Conservation (phyloP, 345 rosid species). For the Camelina sativa region DNA sequence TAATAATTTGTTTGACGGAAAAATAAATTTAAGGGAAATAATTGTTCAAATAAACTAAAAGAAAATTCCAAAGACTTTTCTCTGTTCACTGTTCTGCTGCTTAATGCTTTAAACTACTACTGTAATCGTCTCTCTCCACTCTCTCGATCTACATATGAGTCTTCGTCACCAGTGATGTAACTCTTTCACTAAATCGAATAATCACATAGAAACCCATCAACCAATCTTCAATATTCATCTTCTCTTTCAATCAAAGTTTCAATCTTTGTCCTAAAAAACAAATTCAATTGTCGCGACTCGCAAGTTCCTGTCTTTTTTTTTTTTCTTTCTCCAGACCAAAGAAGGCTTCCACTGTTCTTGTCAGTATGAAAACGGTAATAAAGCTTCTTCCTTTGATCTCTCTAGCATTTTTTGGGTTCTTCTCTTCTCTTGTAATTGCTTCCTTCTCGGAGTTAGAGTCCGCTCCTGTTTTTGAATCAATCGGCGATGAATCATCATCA, state of each 20-base stretch:
- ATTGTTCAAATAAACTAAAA: background rate
- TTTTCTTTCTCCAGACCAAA: constrained; percentile 17
- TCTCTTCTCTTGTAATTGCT: constrained; percentile 17
- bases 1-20: too few species aligned
- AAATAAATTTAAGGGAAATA: background rate
- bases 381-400: constrained; percentile 31
- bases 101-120: constrained; percentile 7
- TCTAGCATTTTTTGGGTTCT: background rate
- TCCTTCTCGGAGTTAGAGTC: constrained; percentile 19
- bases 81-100: constrained; percentile 9
- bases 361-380: constrained; percentile 37
- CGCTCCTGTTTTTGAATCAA: background rate
- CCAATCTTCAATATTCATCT: background rate
- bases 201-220: constrained; percentile 5
- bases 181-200: constrained; percentile 31
- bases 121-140: constrained; percentile 24
- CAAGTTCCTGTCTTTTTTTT: constrained; percentile 40
- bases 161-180: constrained; percentile 25
- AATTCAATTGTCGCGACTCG: background rate
- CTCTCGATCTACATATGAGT: constrained; percentile 20
- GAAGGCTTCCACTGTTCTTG: background rate
- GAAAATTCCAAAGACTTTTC: constrained; percentile 29
- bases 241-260: constrained; percentile 13
- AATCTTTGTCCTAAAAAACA: constrained; percentile 29
- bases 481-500: constrained; percentile 36